A percentile compares a stretch with the other conserved stretches of the same genome.
Evolutionary conservation across 306 rosid species (phyloP).

Genomic region (Pueraria montana): DNA sequence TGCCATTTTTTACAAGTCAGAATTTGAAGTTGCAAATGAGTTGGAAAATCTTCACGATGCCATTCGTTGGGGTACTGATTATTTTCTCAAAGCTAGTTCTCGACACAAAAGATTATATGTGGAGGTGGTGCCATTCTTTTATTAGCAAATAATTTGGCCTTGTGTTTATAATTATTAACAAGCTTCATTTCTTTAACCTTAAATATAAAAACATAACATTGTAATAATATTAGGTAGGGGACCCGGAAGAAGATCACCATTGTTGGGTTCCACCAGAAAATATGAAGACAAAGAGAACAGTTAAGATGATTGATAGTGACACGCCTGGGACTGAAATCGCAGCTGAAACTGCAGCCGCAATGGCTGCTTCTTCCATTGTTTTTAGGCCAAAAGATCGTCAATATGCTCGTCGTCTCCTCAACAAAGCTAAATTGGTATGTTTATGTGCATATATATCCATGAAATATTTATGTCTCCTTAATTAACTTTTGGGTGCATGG

Average conservation of each 20-base stretch:
- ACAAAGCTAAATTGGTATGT: conserved; percentile 81
- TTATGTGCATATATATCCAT: too few species aligned
- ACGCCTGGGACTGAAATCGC: conserved; percentile 84
- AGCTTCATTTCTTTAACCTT: neutral
- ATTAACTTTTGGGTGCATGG: neutral
- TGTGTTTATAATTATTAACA: too few species aligned
- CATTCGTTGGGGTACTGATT: conserved; percentile 92
- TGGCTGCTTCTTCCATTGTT: conserved; percentile 86
- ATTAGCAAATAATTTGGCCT: neutral
- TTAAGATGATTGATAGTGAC: conserved; percentile 60
- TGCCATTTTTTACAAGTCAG: conserved; percentile 62
- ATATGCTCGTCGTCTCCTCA: conserved; percentile 81
- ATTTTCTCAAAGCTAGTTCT: conserved; percentile 67
- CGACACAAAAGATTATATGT: conserved; percentile 62
- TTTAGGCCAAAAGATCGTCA: conserved; percentile 51
- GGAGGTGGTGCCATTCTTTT: conserved; percentile 57
- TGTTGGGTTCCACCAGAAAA: conserved; percentile 88
- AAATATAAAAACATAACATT: neutral
- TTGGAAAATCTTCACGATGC: conserved; percentile 61
- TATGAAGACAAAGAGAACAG: conserved; percentile 79
- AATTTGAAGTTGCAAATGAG: conserved; percentile 69
- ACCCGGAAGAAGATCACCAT: conserved; percentile 74
- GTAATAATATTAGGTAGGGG: conserved; percentile 71
- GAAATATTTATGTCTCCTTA: neutral
- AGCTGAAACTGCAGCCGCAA: conserved; percentile 92